phyloP scores from a whole-genome alignment of 2,329 filamentous ascomycete genomes.

The Penicillium digitatum region DNA sequence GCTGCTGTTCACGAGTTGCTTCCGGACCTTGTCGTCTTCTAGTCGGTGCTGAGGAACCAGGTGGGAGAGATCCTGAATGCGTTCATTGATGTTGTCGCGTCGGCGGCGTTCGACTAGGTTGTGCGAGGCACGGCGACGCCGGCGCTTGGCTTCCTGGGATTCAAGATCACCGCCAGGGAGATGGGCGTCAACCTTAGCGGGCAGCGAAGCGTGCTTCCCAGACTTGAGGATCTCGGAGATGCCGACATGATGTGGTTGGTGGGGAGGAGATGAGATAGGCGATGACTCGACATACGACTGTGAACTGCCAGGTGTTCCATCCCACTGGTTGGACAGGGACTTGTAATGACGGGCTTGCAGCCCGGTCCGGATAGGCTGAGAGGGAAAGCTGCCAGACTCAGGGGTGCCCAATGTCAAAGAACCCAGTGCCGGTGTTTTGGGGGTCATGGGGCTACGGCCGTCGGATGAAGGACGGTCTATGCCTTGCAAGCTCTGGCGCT shows the following conservation, averaged over 20 bases:
- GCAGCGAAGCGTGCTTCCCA: slow-evolving; percentile 82
- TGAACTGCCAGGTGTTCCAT: slow-evolving; percentile 77
- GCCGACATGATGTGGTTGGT: slow-evolving; percentile 58
- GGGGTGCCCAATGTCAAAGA: slow-evolving; percentile 67
- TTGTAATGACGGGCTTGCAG: slow-evolving; percentile 68
- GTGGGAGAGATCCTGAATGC: slow-evolving; percentile 92
- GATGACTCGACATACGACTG: slow-evolving; percentile 79
- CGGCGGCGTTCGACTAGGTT: slow-evolving; percentile 93
- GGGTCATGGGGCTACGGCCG: slow-evolving; percentile 75
- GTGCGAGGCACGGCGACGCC: slow-evolving; percentile 86
- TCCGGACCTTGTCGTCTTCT: slow-evolving; percentile 95
- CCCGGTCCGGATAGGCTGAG: slow-evolving; percentile 71
- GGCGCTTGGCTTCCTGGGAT: slow-evolving; percentile 88
- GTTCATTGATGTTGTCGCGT: slow-evolving; percentile 96
- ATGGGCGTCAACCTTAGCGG: slow-evolving; percentile 69
- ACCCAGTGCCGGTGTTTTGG: slow-evolving; percentile 74
- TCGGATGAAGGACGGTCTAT: slow-evolving; percentile 72
- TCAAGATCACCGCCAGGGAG: slow-evolving; percentile 53
- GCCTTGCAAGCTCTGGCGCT: slow-evolving; percentile 59
- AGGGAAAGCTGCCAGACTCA: slow-evolving; percentile 67
- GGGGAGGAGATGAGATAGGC: slow-evolving; percentile 73
- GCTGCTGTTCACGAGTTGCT: slow-evolving; percentile 88
- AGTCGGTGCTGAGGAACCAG: slow-evolving; percentile 87
- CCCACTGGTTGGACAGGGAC: slow-evolving; percentile 83
- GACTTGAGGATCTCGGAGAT: slow-evolving; percentile 83